Conservation (phyloP, 345 rosid genomes). For the Punica granatum region DNA sequence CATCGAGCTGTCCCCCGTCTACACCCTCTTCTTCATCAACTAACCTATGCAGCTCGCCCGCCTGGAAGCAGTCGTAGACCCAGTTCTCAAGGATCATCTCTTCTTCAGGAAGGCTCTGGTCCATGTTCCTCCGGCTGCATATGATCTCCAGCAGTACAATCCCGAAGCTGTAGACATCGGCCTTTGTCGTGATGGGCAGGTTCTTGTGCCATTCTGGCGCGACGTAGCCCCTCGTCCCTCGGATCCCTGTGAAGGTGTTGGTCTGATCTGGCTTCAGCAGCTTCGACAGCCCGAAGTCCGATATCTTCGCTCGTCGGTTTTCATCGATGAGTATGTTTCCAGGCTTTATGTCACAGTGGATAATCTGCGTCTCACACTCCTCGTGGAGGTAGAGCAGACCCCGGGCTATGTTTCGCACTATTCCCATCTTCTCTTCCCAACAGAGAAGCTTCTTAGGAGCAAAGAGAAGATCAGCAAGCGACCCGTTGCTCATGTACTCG, state of each 20-base stretch:
- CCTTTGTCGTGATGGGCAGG: slow-evolving; percentile 10
- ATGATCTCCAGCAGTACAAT: slow-evolving; percentile 23
- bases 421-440: slow-evolving; percentile 14
- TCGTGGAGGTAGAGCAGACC: slow-evolving; percentile 21
- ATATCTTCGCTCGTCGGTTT: slow-evolving; percentile 12
- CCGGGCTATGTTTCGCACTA: slow-evolving; percentile 20
- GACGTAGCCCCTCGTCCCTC: slow-evolving; percentile 32
- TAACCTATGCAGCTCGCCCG: slow-evolving; percentile 12
- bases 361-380: slow-evolving; percentile 23
- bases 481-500: slow-evolving; percentile 23
- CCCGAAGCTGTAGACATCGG: slow-evolving; percentile 23
- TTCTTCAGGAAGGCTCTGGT: slow-evolving; percentile 8
- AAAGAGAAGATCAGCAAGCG: slow-evolving; percentile 23
- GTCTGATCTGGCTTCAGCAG: slow-evolving; percentile 23
- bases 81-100: slow-evolving; percentile 18
- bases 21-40: slow-evolving; percentile 16
- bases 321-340: slow-evolving; percentile 22
- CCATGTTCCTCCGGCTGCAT: slow-evolving; percentile 12
- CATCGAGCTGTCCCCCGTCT: slow-evolving; percentile 13
- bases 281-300: slow-evolving; percentile 27
- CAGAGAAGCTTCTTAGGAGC: slow-evolving; percentile 5
- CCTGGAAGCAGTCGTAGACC: slow-evolving; percentile 21
- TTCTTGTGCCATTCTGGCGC: slow-evolving; percentile 27
- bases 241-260: slow-evolving; percentile 14
- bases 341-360: slow-evolving; percentile 27